A percentile compares a stretch with the other conserved stretches of the same genome.
Conservation (phyloP, 2,329 filamentous ascomycete genomes). For the Blastomyces emzantsi region DNA sequence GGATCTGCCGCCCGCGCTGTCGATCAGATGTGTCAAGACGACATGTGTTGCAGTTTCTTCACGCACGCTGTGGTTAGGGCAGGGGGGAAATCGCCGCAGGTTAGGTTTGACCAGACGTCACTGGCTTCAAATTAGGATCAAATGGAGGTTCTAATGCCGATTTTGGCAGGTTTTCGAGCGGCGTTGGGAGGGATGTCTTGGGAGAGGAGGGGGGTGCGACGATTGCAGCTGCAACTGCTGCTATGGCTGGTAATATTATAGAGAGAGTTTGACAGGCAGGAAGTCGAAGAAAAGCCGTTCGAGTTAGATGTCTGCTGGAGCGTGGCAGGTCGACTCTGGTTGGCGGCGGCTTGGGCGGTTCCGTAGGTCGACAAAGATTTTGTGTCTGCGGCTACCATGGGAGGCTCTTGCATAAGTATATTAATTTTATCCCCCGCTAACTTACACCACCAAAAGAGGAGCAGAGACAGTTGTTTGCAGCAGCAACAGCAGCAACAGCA, state of each 20-base stretch:
- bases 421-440: too few species aligned
- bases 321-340: neutral
- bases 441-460: too few species aligned
- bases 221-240: neutral
- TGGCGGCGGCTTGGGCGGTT: neutral
- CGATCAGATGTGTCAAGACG: slow-evolving; percentile 2
- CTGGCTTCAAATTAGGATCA: neutral
- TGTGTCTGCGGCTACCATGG: neutral
- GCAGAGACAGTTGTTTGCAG: neutral
- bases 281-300: neutral
- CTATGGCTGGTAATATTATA: neutral
- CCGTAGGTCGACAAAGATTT: neutral
- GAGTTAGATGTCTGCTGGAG: neutral
- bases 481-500: too few species aligned
- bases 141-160: neutral
- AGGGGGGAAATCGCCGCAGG: neutral
- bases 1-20: slow-evolving; percentile 5
- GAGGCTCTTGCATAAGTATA: too few species aligned
- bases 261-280: neutral
- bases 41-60: slow-evolving; percentile 3
- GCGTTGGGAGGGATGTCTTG: neutral
- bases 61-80: neutral
- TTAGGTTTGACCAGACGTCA: neutral
- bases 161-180: neutral
- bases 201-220: neutral